These are phyloP conservation scores for Malassezia caprae DNA, from an alignment of 1,284 basidiomycete species.

Conservation along the genomic window DNA sequence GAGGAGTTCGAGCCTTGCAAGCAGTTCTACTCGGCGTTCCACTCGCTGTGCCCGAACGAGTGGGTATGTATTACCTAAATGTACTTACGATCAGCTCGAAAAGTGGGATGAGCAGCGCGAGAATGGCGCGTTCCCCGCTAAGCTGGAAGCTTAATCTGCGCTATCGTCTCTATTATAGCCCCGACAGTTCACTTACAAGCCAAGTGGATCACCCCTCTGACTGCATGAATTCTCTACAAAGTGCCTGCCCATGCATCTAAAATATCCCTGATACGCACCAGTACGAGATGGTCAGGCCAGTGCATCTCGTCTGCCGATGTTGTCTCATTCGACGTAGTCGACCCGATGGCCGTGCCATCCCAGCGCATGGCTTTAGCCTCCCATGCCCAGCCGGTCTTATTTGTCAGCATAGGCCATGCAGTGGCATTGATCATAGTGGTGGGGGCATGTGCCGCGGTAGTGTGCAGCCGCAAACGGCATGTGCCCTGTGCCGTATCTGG, in stretches of 20 bases:
- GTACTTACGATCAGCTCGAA: slow-evolving; percentile 25
- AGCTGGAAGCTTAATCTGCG: slow-evolving; percentile 33
- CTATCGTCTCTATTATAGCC: neutral
- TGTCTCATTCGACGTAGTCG: neutral
- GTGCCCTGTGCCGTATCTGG: neutral
- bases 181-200: neutral
- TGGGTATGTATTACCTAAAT: slow-evolving; percentile 32
- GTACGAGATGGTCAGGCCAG: neutral
- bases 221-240: neutral
- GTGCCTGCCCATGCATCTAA: slow-evolving; percentile 1
- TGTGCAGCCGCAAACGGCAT: neutral
- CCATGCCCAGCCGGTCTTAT: neutral
- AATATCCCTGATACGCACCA: neutral
- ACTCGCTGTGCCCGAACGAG: slow-evolving; percentile 81
- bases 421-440: neutral
- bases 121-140: slow-evolving; percentile 42
- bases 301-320: neutral
- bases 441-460: neutral
- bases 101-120: slow-evolving; percentile 48
- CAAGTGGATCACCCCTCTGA: neutral
- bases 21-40: slow-evolving; percentile 93
- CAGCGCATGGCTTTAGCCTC: neutral
- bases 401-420: neutral
- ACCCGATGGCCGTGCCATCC: neutral
- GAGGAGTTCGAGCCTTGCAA: slow-evolving; percentile 96